Base-by-base conservation (phyloP, 2,329 filamentous ascomycete genomes). In the Talaromyces sp. region DNA sequence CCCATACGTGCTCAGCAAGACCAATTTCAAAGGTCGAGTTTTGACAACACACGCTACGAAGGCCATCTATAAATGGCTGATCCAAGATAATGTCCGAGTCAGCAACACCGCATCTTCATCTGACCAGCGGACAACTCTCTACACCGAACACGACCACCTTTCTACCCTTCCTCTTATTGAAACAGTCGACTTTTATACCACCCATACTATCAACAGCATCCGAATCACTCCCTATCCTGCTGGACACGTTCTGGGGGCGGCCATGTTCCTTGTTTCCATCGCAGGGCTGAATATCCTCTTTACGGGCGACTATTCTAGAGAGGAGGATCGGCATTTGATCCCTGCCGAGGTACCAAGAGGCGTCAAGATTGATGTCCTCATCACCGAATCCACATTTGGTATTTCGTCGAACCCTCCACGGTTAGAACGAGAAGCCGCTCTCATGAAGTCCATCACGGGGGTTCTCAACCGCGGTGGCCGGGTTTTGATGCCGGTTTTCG, bases 11-110 rank as follows among this genome's bases (percentile, higher is more conserved):
- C 85, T 99, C 66, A 91, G 94, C 66, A 99, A 99, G 81, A 98
- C 95, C 42, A 97, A 97, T 76, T 99, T 99, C 81, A 89, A 90
- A 67, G 95, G 95, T 56, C 88, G 93, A 27, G 94, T 98, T 64
- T 98, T 97, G 81, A 99, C 98, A 94, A 99, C 95, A 57, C 95
- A 99, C 81, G 92, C 95, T 1, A 99, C 95, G 54, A 98, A 99
- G 77, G 95, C 95, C 69, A 99, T 99, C 74, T 99, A 99, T 85
- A 98, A 98, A 79, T 98, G 95, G 94, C 87, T 98, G 57, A 97
- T 98, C 65, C 92, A 96, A 76, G 95, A 99, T 77, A 96, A 92
- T 67, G 91, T 99, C 52, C 89, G 95, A 63, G 93, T 99, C 33
- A 90, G 70, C 84, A 95, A 82, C 82, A 91, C 72, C 34, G 81